These are phyloP conservation scores for Pseudocercospora crystallina DNA, from an alignment of 2,329 filamentous ascomycete genomes.

Conservation along the genomic window DNA sequence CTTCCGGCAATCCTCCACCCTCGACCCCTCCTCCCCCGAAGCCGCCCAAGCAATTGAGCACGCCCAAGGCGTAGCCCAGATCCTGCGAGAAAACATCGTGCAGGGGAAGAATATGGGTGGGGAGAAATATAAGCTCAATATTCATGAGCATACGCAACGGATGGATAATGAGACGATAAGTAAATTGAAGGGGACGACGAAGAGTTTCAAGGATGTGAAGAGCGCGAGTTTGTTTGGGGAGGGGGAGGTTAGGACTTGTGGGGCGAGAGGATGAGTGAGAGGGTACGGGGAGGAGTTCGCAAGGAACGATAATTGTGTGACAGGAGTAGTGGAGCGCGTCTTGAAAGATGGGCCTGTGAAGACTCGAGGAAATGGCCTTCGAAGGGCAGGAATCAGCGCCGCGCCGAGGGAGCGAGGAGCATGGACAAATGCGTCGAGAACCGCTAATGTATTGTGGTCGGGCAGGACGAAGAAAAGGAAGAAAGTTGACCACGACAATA, in stretches of 20 bases:
- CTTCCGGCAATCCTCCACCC: conserved; percentile 67
- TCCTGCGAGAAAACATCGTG: conserved; percentile 81
- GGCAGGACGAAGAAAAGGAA: too few species aligned
- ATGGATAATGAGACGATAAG: conserved; percentile 93
- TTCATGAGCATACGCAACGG: conserved; percentile 87
- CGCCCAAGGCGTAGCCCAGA: conserved; percentile 77
- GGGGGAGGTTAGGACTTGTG: background rate
- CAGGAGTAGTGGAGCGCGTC: too few species aligned
- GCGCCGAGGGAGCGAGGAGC: too few species aligned
- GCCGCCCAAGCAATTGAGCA: conserved; percentile 68
- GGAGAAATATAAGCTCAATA: conserved; percentile 64
- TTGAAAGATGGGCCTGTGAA: too few species aligned
- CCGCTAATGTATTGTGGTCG: too few species aligned
- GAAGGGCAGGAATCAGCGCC: too few species aligned
- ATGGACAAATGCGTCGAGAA: too few species aligned
- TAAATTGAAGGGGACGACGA: conserved; percentile 48
- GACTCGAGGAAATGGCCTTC: too few species aligned
- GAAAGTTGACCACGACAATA: too few species aligned
- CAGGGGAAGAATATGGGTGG: conserved; percentile 59
- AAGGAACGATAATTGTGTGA: too few species aligned
- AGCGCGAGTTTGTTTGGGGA: conserved; percentile 21
- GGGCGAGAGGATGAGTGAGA: too few species aligned
- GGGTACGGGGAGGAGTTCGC: too few species aligned
- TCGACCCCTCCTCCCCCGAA: conserved; percentile 60
- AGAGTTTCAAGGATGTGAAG: conserved; percentile 44